Conservation (phyloP, 257 asterid species). For the Jasminum sambac region DNA sequence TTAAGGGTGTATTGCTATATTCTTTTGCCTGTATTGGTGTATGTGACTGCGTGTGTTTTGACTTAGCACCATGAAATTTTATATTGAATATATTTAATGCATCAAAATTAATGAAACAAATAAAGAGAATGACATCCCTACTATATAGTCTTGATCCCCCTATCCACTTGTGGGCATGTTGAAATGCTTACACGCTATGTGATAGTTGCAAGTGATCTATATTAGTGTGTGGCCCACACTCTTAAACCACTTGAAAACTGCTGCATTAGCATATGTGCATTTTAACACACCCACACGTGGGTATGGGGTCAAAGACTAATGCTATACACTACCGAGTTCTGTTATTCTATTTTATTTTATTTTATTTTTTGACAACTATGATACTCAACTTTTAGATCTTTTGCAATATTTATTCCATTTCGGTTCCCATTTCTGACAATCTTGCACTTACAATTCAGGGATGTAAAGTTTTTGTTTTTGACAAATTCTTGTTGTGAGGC, state of each 20-base stretch:
- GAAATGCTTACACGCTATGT: no score
- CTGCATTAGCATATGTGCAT: no score
- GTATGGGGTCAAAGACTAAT: no score
- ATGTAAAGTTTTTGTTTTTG: neutral
- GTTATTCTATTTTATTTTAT: no score
- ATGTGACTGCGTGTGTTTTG: neutral
- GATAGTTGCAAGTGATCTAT: no score
- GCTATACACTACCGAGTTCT: no score
- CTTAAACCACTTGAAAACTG: no score
- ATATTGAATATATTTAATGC: neutral
- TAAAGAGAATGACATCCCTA: neutral
- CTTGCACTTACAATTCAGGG: neutral
- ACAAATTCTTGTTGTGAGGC: neutral
- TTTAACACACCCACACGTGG: no score
- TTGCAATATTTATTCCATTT: neutral
- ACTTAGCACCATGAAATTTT: neutral
- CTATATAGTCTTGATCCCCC: no score
- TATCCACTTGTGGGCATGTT: no score
- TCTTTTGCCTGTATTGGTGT: constrained; percentile 1
- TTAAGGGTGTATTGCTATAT: neutral
- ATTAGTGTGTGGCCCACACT: no score
- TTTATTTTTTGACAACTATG: no score
- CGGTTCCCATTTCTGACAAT: neutral
- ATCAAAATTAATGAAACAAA: neutral
- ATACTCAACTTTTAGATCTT: neutral